These are phyloP conservation scores for Teunomyces aglyptinius DNA, from an alignment of 805 yeast genomes.

Conservation along the genomic window DNA sequence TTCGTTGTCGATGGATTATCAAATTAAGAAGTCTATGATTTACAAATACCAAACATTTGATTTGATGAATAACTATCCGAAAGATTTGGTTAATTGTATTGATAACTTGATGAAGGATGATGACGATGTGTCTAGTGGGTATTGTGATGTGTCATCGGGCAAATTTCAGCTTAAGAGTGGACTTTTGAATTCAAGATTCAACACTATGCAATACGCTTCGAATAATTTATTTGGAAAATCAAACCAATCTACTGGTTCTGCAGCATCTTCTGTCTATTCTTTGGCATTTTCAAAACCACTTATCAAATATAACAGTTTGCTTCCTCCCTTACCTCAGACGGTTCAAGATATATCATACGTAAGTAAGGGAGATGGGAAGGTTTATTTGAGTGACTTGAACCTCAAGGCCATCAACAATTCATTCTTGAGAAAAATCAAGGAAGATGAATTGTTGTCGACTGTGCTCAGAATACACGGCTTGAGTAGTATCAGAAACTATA, in stretches of 20 bases:
- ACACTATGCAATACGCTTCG: background rate
- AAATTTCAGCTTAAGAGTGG: background rate
- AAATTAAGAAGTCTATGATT: conserved; percentile 38
- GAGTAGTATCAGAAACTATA: conserved; percentile 3
- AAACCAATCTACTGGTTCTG: conserved; percentile 3
- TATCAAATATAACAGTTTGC: conserved; percentile 36
- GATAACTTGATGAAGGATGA: conserved; percentile 19
- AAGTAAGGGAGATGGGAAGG: conserved; percentile 20
- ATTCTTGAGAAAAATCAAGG: conserved; percentile 30
- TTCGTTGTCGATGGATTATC: conserved; percentile 66
- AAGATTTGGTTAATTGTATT: conserved; percentile 23
- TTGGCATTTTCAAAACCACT: conserved; percentile 6
- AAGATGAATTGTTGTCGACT: conserved; percentile 28
- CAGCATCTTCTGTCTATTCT: conserved; percentile 27
- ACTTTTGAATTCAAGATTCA: background rate
- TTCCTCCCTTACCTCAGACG: conserved; percentile 35
- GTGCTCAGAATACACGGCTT: conserved; percentile 27
- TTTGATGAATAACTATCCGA: conserved; percentile 36
- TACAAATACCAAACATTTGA: conserved; percentile 40
- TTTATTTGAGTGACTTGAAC: conserved; percentile 41
- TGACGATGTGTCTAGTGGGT: conserved; percentile 2
- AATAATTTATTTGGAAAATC: background rate
- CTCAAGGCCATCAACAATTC: conserved; percentile 36
- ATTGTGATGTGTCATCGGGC: background rate
- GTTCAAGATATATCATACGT: conserved; percentile 29